Conservation (phyloP, 805 yeast species). For the Kodamaea kaohsiungensis region DNA sequence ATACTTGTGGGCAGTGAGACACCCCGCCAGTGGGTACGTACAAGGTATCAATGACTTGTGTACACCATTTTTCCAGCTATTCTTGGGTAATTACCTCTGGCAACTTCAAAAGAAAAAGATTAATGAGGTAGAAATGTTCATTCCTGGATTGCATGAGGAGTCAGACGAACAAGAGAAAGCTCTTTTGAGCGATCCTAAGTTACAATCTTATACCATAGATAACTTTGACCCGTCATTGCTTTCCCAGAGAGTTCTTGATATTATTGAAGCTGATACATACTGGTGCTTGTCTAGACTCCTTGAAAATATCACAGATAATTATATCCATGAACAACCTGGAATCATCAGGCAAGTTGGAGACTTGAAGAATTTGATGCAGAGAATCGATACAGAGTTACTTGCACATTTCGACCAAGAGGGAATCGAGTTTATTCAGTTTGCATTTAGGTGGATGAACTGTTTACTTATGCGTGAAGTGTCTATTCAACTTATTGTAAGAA, state of each 20-base stretch:
- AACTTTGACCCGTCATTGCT: conserved; percentile 62
- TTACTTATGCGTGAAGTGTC: conserved; percentile 90
- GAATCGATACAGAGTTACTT: conserved; percentile 75
- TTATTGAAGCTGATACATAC: conserved; percentile 92
- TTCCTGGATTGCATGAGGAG: conserved; percentile 38
- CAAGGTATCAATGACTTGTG: conserved; percentile 95
- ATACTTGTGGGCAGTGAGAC: conserved; percentile 93
- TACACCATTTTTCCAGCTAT: conserved; percentile 90
- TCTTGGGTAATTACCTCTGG: conserved; percentile 64
- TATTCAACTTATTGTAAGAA: conserved; percentile 75
- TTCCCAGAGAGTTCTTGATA: conserved; percentile 59
- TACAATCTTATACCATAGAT: conserved; percentile 43
- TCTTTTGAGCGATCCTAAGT: conserved; percentile 26
- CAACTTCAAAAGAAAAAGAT: conserved; percentile 32
- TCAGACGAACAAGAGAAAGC: conserved; percentile 25
- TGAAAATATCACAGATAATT: conserved; percentile 95
- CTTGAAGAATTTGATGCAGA: conserved; percentile 69
- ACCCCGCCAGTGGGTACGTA: conserved; percentile 97
- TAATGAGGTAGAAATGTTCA: conserved; percentile 22
- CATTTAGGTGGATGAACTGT: conserved; percentile 99
- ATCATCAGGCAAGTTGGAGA: conserved; percentile 87
- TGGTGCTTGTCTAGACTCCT: conserved; percentile 93
- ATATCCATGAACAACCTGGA: conserved; percentile 98
- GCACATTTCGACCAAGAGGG: conserved; percentile 77
- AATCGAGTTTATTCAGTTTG: conserved; percentile 92